Evolutionary conservation across 1,284 basidiomycete species (phyloP).

Genomic region (Trichosporon sp.): DNA sequence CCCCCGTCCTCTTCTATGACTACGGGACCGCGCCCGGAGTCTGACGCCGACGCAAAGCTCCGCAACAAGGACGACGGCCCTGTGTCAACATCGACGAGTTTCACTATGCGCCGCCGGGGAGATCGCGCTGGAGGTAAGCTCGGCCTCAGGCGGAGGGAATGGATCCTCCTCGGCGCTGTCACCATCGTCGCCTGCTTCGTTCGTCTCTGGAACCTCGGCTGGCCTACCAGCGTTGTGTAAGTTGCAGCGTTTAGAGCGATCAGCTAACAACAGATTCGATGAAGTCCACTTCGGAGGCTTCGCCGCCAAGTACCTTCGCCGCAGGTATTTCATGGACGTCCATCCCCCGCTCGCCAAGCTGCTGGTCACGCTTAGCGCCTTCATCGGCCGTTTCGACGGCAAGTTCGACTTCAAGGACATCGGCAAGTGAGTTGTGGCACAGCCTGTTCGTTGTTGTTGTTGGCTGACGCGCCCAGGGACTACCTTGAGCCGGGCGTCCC

Average conservation of each 20-base stretch:
- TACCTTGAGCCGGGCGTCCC: conserved; percentile 77
- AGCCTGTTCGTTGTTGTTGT: not conserved
- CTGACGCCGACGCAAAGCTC: conserved; percentile 33
- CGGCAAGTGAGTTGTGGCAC: conserved; percentile 69
- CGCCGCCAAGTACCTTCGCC: conserved; percentile 81
- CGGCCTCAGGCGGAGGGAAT: conserved; percentile 47
- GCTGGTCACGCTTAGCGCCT: conserved; percentile 86
- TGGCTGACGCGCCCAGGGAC: conserved; percentile 59
- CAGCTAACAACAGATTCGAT: conserved; percentile 71
- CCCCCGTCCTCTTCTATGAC: not conserved
- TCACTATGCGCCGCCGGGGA: conserved; percentile 24
- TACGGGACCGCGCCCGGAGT: conserved; percentile 17
- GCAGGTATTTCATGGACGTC: conserved; percentile 96
- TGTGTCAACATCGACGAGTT: conserved; percentile 6
- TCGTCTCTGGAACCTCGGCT: conserved; percentile 74
- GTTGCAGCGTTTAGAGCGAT: conserved; percentile 48
- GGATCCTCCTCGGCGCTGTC: conserved; percentile 44
- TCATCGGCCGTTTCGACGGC: conserved; percentile 87
- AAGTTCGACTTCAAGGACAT: conserved; percentile 97
- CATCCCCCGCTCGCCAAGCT: conserved; percentile 97
- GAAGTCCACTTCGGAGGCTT: conserved; percentile 98
- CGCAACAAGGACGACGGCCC: conserved; percentile 27
- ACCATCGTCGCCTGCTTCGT: conserved; percentile 67
- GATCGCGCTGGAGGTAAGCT: conserved; percentile 32
- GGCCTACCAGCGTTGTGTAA: conserved; percentile 86